Percentiles rank a stretch among this genome's conserved stretches.
phyloP scores from a whole-genome alignment of 441 rosid genomes.

The Daphne laureola region DNA sequence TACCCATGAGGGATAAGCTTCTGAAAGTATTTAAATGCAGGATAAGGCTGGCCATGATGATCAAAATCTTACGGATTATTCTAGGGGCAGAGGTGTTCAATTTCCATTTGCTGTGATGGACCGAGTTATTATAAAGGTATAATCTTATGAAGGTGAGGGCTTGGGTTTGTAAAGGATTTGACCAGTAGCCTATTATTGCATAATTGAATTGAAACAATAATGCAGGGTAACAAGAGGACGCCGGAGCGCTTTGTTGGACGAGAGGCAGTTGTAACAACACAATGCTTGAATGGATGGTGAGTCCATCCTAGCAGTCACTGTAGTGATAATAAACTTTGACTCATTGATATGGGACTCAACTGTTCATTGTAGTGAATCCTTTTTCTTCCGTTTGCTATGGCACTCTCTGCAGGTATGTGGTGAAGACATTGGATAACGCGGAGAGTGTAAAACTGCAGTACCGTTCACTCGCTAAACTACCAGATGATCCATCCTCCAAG shows the following conservation, averaged over 20 bases:
- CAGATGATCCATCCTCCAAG: constrained; percentile 34
- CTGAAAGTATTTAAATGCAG: constrained; percentile 24
- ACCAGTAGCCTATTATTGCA: too few relatives aligned
- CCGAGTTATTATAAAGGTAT: constrained; percentile 89
- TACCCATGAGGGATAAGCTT: background rate
- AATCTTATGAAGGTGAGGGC: constrained; percentile 9
- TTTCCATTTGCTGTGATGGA: constrained; percentile 90
- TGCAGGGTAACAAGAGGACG: constrained; percentile 95
- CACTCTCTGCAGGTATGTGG: constrained; percentile 64
- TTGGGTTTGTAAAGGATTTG: too few relatives aligned
- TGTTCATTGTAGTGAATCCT: too few relatives aligned
- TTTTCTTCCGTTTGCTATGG: constrained; percentile 8
- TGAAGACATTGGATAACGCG: constrained; percentile 86
- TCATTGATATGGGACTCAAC: background rate
- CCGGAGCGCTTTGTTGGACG: constrained; percentile 97
- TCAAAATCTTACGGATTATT: constrained; percentile 32
- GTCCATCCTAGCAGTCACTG: constrained; percentile 13
- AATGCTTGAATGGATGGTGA: constrained; percentile 97
- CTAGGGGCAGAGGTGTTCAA: constrained; percentile 72
- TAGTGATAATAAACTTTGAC: too few relatives aligned
- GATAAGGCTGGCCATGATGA: constrained; percentile 61
- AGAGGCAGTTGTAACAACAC: constrained; percentile 93
- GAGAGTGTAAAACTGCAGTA: constrained; percentile 94
- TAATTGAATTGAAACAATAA: constrained; percentile 18
- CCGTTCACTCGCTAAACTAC: constrained; percentile 73